Base-by-base conservation (phyloP, 306 rosid genomes). In the Clitoria ternatea region DNA sequence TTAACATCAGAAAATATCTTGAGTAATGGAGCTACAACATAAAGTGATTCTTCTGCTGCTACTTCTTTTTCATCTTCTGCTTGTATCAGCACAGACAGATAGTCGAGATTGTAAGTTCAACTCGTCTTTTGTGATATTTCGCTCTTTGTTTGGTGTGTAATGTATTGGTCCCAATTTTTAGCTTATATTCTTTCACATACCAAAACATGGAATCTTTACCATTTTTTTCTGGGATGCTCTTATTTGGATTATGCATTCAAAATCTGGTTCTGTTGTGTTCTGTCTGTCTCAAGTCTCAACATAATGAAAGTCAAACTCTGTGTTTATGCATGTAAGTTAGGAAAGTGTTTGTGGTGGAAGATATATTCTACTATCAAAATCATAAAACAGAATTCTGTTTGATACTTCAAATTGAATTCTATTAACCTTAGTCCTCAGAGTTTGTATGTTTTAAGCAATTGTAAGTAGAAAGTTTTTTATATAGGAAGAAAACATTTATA, bases 21-120 rank as follows among this genome's bases (percentile, higher is more conserved):
- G 4, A 67, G 57, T 27, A 37, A 79, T 83, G 87, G 82, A 80
- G 26, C 44, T 68, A 24, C 47, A 49, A 10, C 53, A 39, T 55
- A 67, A 68, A 72, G 55, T 80, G 77, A 54, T 83, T 76, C 72
- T 65, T 76, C 75, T 72, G 26, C 70, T 72, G 42, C 66, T 83
- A 7, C 80, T 72, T 49, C 75, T 74, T 17, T 67, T 67, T 59
- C 84, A 76, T 18, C 70, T 77, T 83, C 50, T 79, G 77, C 36
- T 37, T 76, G 82, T 76, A 30, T 55, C 82, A 47, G 64, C 80
- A 17, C 80, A 76, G 69, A 83, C 70, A 60, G 27, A 68, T 9
- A 72, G 7, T 56, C 52, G 59, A 61, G 87, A 83, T 54, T 68
- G 87, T 83, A 61, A 79, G 86, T 70, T 75, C 66, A 64, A 32